Conservation (phyloP, 176 grass and related monocot species). For the Hordeum marinum region DNA sequence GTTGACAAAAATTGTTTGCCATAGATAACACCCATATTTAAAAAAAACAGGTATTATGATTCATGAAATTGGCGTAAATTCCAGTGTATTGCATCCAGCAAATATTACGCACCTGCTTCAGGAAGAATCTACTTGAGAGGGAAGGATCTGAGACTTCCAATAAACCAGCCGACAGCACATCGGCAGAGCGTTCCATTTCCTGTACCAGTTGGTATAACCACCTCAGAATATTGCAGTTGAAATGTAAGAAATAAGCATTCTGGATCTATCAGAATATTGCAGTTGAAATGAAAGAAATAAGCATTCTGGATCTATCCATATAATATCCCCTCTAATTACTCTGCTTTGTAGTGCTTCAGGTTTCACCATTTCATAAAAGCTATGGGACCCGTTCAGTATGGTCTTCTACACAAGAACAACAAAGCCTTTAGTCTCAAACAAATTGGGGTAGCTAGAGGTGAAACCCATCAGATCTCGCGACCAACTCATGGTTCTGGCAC, state of each 20-base stretch:
- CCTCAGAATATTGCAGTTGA: conserved; percentile 19
- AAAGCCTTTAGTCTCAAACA: no score
- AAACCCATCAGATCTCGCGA: no score
- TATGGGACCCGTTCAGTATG: not conserved
- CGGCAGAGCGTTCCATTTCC: conserved; percentile 99
- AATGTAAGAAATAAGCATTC: conserved; percentile 5
- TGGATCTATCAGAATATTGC: conserved; percentile 5
- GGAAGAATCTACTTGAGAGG: conserved; percentile 92
- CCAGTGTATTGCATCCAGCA: conserved; percentile 1
- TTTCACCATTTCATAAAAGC: conserved; percentile 8
- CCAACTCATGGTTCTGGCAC: no score
- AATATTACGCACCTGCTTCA: conserved; percentile 64
- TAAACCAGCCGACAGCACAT: conserved; percentile 95
- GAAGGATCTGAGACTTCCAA: conserved; percentile 86
- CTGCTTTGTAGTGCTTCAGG: not conserved
- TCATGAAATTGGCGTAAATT: conserved; percentile 17
- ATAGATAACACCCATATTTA: not conserved
- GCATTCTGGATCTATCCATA: conserved; percentile 3
- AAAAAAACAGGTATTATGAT: not conserved
- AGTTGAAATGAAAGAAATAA: conserved; percentile 5
- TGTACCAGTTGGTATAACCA: conserved; percentile 24
- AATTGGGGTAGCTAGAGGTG: no score
- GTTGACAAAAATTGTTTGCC: conserved; percentile 7
- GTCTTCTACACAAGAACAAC: not conserved
- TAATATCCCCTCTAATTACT: not conserved